phyloP scores from a whole-genome alignment of 257 asterid genomes.

The Solanum peruvianum region DNA sequence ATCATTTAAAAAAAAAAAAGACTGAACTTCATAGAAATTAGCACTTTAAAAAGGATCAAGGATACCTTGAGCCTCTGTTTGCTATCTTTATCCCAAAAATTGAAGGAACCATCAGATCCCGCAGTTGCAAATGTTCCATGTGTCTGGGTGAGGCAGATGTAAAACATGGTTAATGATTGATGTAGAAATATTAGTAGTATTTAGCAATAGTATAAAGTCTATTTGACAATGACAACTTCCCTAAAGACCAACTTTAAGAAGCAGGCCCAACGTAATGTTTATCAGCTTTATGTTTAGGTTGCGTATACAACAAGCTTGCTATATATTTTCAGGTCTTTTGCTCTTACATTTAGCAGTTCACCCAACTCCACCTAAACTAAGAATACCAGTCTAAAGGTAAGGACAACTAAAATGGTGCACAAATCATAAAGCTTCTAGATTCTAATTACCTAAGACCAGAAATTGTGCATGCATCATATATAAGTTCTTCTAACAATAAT shows the following conservation, averaged over 20 bases:
- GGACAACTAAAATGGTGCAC: background rate
- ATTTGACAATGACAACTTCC: background rate
- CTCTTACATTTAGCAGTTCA: background rate
- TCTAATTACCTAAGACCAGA: background rate
- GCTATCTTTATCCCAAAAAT: constrained; percentile 98
- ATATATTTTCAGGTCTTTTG: background rate
- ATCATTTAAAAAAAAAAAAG: background rate
- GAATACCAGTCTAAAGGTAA: background rate
- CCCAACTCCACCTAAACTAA: background rate
- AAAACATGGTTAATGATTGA: background rate
- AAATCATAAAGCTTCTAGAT: background rate
- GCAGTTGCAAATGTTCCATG: constrained; percentile 92
- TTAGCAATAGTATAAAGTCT: background rate
- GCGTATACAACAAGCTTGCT: background rate
- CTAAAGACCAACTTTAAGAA: background rate
- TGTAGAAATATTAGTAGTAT: background rate
- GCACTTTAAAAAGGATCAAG: background rate
- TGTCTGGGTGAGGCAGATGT: constrained; percentile 27
- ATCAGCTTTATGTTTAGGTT: background rate
- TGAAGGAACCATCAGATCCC: constrained; percentile 94
- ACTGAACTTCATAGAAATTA: background rate
- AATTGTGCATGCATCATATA: background rate
- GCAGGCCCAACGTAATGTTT: background rate
- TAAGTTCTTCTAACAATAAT: background rate
- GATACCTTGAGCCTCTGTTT: constrained; percentile 90